Evolutionary conservation across 768 basidiomycete species (phyloP), one percentile per base, ranked within the genome.

Genomic region (Boletus sp.): DNA sequence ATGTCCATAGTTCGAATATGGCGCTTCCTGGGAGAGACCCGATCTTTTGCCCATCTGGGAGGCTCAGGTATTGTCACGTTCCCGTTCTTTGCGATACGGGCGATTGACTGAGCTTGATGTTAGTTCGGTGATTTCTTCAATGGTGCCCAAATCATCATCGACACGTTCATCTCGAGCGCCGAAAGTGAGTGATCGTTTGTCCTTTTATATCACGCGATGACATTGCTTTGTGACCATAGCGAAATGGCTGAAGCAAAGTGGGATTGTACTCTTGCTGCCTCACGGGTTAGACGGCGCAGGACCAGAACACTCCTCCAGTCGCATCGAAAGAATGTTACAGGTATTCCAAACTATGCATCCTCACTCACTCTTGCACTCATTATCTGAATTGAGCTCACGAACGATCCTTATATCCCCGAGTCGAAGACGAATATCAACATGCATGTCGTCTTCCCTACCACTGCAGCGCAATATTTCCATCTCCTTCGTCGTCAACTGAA

Each of bases 41-140:
- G 80, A 83, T 58, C 68, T 94, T 21, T 72, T 95, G 49, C 83
- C 90, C 0, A 90, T 96, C 34, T 95, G 93, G 93, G 93, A 97
- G 68, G 92, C 92, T 1, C 93, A 95, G 77, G 87, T 84, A 57
- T 27, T 72, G 21, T 25, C 19, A 10, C 23, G 1, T 19, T 35
- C 25, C 51, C 37, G 2, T 11, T 32, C 17, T 10, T 48, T 37
- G n/a, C 23, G 39, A 21, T 39, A 17, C 19, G 39, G n/a, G 30
- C 27, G 21, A 37, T 19, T 33, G 51, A 57, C 34, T 3, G 1
- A 17, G 9, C 7, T 46, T 34, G 40, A 27, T 21, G 4, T n/a
- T 58, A 88, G 83, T 94, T 94, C 59, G 93, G 93, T 21, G 93
- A 95, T 66, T 97, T 97, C 72, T 89, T 90, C 75, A 95, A 97